phyloP scores from a whole-genome alignment of 768 basidiomycete species.

The Mycena chlorophos region DNA sequence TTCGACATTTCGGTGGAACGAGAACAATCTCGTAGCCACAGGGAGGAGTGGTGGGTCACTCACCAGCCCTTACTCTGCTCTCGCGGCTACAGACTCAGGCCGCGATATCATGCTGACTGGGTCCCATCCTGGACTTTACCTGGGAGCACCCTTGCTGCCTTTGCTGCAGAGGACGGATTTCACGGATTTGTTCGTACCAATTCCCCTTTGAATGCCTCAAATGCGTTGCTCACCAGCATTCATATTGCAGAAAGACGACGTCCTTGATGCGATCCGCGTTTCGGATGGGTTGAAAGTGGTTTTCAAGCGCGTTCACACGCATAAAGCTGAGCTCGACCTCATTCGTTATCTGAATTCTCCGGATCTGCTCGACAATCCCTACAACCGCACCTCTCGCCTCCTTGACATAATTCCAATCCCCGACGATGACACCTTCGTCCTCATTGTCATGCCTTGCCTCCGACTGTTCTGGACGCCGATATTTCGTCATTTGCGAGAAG shows the following conservation, averaged over 20 bases:
- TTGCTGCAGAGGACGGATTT: too few species aligned
- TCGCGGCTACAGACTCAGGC: not conserved
- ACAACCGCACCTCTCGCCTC: conserved; percentile 27
- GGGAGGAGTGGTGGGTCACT: not conserved
- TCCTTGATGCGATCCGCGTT: conserved; percentile 21
- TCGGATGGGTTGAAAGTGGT: conserved; percentile 22
- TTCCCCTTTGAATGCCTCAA: too few species aligned
- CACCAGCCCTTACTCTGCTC: not conserved
- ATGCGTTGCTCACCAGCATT: too few species aligned
- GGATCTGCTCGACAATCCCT: conserved; percentile 12
- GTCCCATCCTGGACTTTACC: not conserved
- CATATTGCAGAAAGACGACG: too few species aligned
- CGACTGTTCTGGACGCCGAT: conserved; percentile 17
- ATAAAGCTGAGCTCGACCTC: conserved; percentile 15
- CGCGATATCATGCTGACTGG: not conserved
- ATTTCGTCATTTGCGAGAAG: conserved; percentile 26
- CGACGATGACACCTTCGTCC: not conserved
- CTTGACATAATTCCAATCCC: conserved; percentile 26
- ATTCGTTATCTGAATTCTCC: conserved; percentile 17
- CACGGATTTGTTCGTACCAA: too few species aligned
- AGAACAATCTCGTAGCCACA: too few species aligned
- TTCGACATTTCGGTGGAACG: too few species aligned
- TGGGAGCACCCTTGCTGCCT: too few species aligned
- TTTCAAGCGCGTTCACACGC: conserved; percentile 15
- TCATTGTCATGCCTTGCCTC: conserved; percentile 28